phyloP scores from a whole-genome alignment of 371 early-diverging fungal genomes.

The Lichtheimia ornata region DNA sequence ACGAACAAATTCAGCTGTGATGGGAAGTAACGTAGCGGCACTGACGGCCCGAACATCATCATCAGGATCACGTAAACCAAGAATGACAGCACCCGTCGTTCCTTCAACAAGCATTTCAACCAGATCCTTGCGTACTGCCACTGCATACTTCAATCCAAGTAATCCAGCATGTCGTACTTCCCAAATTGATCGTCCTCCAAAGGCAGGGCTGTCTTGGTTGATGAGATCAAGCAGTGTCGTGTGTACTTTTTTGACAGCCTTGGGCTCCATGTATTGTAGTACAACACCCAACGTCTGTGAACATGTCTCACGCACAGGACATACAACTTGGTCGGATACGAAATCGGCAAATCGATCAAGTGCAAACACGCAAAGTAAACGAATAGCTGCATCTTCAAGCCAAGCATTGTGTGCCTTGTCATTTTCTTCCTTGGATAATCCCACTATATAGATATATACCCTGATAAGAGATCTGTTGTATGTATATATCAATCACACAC shows the following conservation, averaged over 20 bases:
- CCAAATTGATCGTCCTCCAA: constrained; percentile 72
- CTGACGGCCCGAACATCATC: constrained; percentile 95
- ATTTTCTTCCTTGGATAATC: constrained; percentile 60
- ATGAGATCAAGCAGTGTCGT: constrained; percentile 60
- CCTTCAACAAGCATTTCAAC: constrained; percentile 69
- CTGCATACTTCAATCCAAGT: constrained; percentile 92
- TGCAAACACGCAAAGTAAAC: constrained; percentile 90
- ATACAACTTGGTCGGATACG: constrained; percentile 92
- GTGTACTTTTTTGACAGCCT: constrained; percentile 57
- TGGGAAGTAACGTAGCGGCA: constrained; percentile 87
- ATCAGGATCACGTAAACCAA: constrained; percentile 77
- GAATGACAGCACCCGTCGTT: constrained; percentile 57
- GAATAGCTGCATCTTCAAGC: constrained; percentile 86
- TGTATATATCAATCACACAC: neutral
- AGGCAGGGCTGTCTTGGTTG: constrained; percentile 54
- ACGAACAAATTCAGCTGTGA: constrained; percentile 79
- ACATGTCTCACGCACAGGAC: constrained; percentile 95
- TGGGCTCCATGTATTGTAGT: constrained; percentile 66
- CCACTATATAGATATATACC: constrained; percentile 20
- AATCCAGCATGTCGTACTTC: constrained; percentile 93
- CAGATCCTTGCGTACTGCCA: constrained; percentile 89
- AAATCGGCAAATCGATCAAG: constrained; percentile 97
- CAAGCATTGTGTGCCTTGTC: constrained; percentile 70
- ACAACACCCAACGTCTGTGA: constrained; percentile 92
- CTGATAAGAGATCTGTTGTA: neutral